These are phyloP conservation scores for Ophiostoma quercus DNA, from an alignment of 2,329 filamentous ascomycete species.

Conservation along the genomic window DNA sequence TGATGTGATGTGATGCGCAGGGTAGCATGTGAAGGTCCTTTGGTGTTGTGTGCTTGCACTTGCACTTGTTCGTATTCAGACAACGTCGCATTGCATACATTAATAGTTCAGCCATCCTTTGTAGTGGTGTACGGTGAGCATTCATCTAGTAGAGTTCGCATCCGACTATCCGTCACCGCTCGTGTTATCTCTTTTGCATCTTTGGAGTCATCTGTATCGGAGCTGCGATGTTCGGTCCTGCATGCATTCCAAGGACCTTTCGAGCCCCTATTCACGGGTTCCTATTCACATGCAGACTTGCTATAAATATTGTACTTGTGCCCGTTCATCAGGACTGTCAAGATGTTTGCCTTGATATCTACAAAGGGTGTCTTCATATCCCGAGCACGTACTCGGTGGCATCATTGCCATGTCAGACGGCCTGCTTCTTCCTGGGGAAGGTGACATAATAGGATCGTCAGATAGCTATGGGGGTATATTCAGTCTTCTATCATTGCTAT, in stretches of 20 bases:
- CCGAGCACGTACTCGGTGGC: neutral
- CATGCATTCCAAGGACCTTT: neutral
- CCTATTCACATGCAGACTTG: neutral
- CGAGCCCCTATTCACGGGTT: neutral
- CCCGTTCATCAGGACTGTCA: neutral
- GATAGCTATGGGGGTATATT: neutral
- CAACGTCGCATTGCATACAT: neutral
- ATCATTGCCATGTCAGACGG: neutral
- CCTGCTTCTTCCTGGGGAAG: neutral
- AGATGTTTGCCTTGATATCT: too few species aligned
- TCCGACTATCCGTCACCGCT: constrained; percentile 2
- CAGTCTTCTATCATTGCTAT: too few species aligned
- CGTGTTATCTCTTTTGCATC: neutral
- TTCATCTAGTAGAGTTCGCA: neutral
- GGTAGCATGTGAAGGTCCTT: neutral
- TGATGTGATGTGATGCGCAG: neutral
- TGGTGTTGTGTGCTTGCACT: too few species aligned
- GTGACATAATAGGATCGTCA: neutral
- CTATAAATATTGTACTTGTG: neutral
- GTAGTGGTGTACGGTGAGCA: neutral
- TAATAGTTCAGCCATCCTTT: neutral
- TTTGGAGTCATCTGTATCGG: neutral
- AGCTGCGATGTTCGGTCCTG: neutral
- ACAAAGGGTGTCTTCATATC: neutral
- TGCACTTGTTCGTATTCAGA: neutral